Base-by-base conservation (phyloP, 2,329 filamentous ascomycete species). In the Sporothrix dimorphospora region DNA sequence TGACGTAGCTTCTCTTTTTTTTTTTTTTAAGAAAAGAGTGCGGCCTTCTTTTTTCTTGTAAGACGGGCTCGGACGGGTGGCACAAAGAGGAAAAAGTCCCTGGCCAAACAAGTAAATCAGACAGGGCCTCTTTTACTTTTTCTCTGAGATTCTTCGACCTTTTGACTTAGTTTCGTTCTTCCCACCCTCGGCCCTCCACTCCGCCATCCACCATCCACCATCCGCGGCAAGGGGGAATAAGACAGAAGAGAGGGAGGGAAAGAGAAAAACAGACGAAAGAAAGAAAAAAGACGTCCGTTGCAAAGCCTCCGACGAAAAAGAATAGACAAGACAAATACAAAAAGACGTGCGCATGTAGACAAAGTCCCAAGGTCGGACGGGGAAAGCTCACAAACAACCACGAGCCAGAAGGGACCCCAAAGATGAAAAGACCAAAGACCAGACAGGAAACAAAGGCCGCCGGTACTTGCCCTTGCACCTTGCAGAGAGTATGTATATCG, bases 391-490 rank as follows among this genome's bases (percentile, higher is more conserved):
- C 57, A 42, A 42, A 63, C 19, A 24, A 16, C 24, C 30, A 57
- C 57, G 30, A 21, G 21, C 14, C 42, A 24, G 57, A 19, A 42
- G 19, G 57, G 24, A 19, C 34, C 11, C n/a, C 8, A 63, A 3
- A 12, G 16, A 38, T 8, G 40, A 8, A n/a, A 40, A 61, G 55
- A 53, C 19, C 7, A 21, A n/a, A 19, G 47, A 19, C 59, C 59
- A 45, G 59, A 45, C 59, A 65, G 59, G 59, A 45, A 65, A 65
- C 38, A 65, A 65, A 65, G 59, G 59, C 59, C 59, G 59, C 59
- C 59, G 38, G 9, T 16, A 47, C n/a, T 40, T 40, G 6, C 14
- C 19, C 14, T 12, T 4, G 11, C 24, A 30, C 30, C 11, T 55
- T 12, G 19, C 24, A 55, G 21, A 34, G 6, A 34, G 30, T 34